Conservation (phyloP, 345 rosid genomes). For the Alliaria petiolata region DNA sequence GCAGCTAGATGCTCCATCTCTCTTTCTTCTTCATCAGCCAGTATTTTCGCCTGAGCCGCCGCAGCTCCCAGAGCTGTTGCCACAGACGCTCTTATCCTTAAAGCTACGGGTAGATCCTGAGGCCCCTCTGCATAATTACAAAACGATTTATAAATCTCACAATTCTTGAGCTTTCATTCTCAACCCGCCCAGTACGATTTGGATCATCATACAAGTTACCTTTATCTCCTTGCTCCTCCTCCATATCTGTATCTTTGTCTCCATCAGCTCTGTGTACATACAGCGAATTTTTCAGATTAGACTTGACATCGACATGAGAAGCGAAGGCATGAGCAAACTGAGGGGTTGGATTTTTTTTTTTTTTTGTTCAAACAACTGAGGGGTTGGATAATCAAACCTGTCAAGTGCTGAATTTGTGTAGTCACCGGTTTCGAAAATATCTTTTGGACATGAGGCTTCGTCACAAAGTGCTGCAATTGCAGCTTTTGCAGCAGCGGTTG, state of each 20-base stretch:
- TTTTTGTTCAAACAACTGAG: too few species aligned
- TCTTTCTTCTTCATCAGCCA: constrained; percentile 86
- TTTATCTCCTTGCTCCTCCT: constrained; percentile 28
- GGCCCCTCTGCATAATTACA: constrained; percentile 36
- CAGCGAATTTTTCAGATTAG: neutral
- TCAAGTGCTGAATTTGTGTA: constrained; percentile 31
- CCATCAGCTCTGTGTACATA: constrained; percentile 39
- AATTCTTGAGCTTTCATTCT: neutral
- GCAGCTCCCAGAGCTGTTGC: constrained; percentile 80
- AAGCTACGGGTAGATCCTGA: constrained; percentile 50
- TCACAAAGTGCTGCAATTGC: constrained; percentile 75
- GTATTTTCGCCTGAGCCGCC: constrained; percentile 72
- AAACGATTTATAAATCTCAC: neutral
- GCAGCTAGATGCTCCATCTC: constrained; percentile 67
- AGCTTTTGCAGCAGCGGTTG: constrained; percentile 80
- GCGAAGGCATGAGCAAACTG: neutral
- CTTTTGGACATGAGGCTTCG: constrained; percentile 69
- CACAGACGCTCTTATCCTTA: constrained; percentile 69
- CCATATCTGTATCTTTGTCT: constrained; percentile 44
- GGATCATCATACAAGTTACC: constrained; percentile 11
- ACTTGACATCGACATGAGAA: neutral
- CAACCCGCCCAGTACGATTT: too few species aligned
- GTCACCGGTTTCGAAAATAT: constrained; percentile 43
- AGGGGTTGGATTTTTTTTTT: too few species aligned
- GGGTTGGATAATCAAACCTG: constrained; percentile 43